Evolutionary conservation across 2,329 filamentous ascomycete species (phyloP).

Genomic region (Xylaria digitata): DNA sequence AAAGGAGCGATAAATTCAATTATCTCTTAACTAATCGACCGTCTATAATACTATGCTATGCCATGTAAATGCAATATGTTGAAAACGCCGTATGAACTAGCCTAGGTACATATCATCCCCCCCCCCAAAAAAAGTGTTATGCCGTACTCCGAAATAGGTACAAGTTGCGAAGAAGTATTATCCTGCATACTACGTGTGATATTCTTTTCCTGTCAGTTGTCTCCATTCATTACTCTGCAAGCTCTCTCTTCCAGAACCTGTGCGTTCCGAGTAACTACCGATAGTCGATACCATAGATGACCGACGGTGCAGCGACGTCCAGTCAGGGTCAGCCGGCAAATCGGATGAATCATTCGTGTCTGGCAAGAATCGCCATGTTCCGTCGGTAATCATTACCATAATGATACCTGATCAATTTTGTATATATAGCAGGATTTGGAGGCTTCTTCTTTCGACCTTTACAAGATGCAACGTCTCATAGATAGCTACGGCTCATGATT

Average conservation of each 20-base stretch:
- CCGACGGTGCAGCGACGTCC: conserved; percentile 16
- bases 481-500: neutral
- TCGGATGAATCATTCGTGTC: conserved; percentile 24
- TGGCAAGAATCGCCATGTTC: conserved; percentile 11
- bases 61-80: neutral
- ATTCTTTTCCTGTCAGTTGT: neutral
- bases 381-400: conserved; percentile 25
- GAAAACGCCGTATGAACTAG: conserved; percentile 4
- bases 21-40: conserved; percentile 27
- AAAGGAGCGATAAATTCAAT: conserved; percentile 20
- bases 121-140: neutral
- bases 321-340: conserved; percentile 23
- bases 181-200: conserved; percentile 35
- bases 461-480: conserved; percentile 27
- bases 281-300: neutral
- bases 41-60: neutral
- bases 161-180: conserved; percentile 9
- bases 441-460: conserved; percentile 3
- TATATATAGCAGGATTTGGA: conserved; percentile 11
- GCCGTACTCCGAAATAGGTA: conserved; percentile 5
- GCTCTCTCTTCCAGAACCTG: neutral
- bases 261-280: neutral
- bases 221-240: too few relatives aligned
- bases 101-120: neutral
- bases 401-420: neutral